A percentile compares a stretch with the other conserved stretches of the same genome.
These are phyloP conservation scores for Ganoderma lingzhi DNA, from an alignment of 1,284 basidiomycete species.

Conservation along the genomic window DNA sequence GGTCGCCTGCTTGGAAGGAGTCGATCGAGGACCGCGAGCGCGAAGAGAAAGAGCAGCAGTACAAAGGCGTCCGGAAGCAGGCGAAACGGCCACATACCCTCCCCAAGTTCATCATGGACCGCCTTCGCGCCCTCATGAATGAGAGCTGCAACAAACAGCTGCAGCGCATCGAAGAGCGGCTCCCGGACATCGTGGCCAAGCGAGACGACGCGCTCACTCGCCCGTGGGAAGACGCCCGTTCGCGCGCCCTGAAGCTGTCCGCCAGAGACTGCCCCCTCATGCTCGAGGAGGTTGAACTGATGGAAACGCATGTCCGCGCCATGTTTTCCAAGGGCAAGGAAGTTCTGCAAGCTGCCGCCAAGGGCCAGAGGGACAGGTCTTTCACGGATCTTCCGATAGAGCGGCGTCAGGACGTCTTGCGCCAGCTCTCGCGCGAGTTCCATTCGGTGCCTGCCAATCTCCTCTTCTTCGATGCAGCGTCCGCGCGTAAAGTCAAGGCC, in stretches of 20 bases:
- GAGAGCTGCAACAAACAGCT: conserved; percentile 32
- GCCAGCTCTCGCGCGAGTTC: conserved; percentile 51
- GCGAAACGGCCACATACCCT: conserved; percentile 28
- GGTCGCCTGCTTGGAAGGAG: conserved; percentile 48
- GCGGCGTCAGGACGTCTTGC: conserved; percentile 54
- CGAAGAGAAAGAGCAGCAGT: background rate
- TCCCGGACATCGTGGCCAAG: conserved; percentile 6
- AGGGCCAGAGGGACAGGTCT: conserved; percentile 20
- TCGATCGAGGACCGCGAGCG: conserved; percentile 23
- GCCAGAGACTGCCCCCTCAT: conserved; percentile 21
- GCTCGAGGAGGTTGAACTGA: conserved; percentile 37
- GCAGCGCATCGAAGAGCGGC: conserved; percentile 40
- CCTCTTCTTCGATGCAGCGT: conserved; percentile 35
- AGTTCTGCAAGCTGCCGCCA: conserved; percentile 8
- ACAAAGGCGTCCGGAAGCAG: conserved; percentile 11
- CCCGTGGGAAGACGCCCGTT: conserved; percentile 48
- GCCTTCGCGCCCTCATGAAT: conserved; percentile 42
- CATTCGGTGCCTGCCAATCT: conserved; percentile 35
- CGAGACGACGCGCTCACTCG: conserved; percentile 46
- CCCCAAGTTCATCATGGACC: conserved; percentile 60
- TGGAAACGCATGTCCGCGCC: conserved; percentile 41
- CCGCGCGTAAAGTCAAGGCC: conserved; percentile 51
- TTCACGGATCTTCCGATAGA: conserved; percentile 56
- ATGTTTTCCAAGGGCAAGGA: conserved; percentile 39
- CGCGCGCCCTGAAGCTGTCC: conserved; percentile 29